Conservation (phyloP, 768 basidiomycete genomes). For the Gloeostereum incarnatum region DNA sequence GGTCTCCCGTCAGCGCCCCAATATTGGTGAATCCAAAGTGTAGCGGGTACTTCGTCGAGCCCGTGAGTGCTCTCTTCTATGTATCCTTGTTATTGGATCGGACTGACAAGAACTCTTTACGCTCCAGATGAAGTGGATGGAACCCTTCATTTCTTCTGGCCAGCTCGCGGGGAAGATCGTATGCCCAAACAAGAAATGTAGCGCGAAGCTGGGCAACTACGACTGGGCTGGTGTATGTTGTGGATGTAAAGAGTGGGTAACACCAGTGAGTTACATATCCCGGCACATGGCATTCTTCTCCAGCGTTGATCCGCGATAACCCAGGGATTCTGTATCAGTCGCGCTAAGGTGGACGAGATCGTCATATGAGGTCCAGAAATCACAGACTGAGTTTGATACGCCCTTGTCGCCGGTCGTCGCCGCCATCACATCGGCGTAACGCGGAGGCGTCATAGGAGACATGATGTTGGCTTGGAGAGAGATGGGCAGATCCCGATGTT, state of each 20-base stretch:
- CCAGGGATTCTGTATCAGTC: constrained; percentile 57
- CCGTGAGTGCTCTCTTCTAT: constrained; percentile 42
- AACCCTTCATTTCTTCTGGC: constrained; percentile 65
- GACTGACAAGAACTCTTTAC: neutral
- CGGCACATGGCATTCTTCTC: neutral
- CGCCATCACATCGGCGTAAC: no score
- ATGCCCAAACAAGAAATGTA: constrained; percentile 90
- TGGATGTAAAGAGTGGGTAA: constrained; percentile 88
- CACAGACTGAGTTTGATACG: no score
- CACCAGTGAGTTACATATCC: constrained; percentile 50
- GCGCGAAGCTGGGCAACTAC: constrained; percentile 87
- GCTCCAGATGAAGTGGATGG: constrained; percentile 92
- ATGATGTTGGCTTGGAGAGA: no score
- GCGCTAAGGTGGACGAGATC: constrained; percentile 63
- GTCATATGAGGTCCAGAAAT: no score
- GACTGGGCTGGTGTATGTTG: constrained; percentile 96
- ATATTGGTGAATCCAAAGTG: constrained; percentile 76
- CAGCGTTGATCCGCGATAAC: neutral
- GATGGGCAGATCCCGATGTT: no score
- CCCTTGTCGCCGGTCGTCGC: no score
- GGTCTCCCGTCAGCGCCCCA: constrained; percentile 39
- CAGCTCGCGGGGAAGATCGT: constrained; percentile 79
- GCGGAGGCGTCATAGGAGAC: no score
- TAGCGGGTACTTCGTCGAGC: constrained; percentile 96
- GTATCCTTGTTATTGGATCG: neutral